A percentile compares a stretch with the other conserved stretches of the same genome.
phyloP scores from a whole-genome alignment of 192 early-diverging fungal species.

The Mortierella claussenii region DNA sequence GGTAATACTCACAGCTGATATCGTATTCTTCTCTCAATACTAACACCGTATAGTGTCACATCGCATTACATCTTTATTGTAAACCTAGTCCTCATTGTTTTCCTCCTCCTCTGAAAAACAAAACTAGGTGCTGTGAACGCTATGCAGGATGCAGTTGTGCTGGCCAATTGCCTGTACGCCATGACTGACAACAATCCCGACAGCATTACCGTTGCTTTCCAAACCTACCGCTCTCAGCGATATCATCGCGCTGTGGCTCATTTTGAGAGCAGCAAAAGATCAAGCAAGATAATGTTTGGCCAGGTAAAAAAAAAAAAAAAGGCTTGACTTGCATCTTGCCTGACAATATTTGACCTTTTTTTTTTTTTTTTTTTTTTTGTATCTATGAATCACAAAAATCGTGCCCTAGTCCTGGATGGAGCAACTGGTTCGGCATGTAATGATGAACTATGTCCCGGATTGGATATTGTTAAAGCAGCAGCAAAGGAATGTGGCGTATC shows the following conservation, averaged over 20 bases:
- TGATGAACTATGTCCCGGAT: neutral
- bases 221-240: conserved; percentile 3
- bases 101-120: too few relatives aligned
- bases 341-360: too few relatives aligned
- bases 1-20: neutral
- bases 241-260: neutral
- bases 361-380: too few relatives aligned
- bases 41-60: neutral
- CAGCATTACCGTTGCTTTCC: conserved; percentile 3
- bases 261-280: neutral
- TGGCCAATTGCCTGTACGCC: conserved; percentile 21
- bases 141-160: conserved; percentile 11
- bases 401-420: neutral
- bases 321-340: too few relatives aligned
- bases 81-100: neutral
- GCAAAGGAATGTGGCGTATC: neutral
- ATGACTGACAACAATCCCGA: conserved; percentile 1
- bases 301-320: too few relatives aligned
- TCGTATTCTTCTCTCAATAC: neutral
- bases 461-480: neutral
- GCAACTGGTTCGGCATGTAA: neutral
- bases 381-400: too few relatives aligned
- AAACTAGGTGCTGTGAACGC: conserved; percentile 7
- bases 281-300: conserved; percentile 6
- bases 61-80: neutral